Evolutionary conservation across 2,329 filamentous ascomycete genomes (phyloP).

Genomic region (Colletotrichum orbiculare): DNA sequence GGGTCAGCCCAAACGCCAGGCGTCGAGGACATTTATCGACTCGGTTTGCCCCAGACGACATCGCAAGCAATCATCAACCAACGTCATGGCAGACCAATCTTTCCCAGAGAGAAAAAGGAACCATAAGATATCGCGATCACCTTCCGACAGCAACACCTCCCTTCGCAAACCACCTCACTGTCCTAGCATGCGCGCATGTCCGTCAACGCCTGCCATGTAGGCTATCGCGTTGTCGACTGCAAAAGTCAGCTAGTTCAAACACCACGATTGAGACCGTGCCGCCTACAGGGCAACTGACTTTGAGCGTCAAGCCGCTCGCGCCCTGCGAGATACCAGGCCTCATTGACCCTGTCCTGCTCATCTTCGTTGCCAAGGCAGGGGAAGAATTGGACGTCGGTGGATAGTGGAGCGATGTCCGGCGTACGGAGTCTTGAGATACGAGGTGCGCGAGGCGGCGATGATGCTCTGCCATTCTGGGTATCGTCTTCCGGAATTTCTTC

Average conservation of each 20-base stretch:
- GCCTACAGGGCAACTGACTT: constrained; percentile 12
- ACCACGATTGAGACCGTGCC: not conserved
- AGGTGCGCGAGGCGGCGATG: constrained; percentile 22
- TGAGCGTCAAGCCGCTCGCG: constrained; percentile 23
- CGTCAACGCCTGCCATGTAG: constrained; percentile 23
- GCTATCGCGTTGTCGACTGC: constrained; percentile 34
- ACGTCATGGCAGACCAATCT: no score
- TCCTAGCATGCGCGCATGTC: not conserved
- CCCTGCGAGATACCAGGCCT: constrained; percentile 32
- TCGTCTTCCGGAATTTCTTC: not conserved
- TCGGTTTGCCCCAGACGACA: no score
- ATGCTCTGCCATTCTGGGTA: not conserved
- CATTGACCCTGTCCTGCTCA: constrained; percentile 32
- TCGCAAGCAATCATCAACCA: no score
- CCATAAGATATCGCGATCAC: no score
- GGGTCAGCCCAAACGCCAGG: no score
- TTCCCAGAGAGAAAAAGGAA: no score
- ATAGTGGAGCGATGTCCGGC: constrained; percentile 33
- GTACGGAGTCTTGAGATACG: constrained; percentile 29
- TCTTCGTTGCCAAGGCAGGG: constrained; percentile 28
- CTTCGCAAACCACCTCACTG: not conserved
- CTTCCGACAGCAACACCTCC: no score
- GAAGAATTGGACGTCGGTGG: constrained; percentile 35
- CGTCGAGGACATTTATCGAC: no score
- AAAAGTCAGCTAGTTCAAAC: constrained; percentile 9